Conservation (phyloP, 2,329 filamentous ascomycete genomes). For the Aspergillus oerlinghausenensis region DNA sequence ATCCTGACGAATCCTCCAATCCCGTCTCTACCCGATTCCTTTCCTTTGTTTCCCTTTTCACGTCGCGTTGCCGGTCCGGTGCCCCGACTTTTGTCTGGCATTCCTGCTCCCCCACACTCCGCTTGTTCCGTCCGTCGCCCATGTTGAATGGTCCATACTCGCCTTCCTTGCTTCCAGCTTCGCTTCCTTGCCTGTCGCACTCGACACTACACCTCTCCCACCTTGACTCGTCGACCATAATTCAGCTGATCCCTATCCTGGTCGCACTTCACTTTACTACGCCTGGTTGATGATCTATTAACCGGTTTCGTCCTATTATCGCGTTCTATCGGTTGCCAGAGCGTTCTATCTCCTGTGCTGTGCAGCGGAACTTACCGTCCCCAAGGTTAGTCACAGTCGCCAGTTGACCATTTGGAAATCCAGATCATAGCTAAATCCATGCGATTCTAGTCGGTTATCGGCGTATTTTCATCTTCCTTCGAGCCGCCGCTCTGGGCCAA, state of each 20-base stretch:
- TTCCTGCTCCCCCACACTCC: conserved; percentile 34
- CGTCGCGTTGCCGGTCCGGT: conserved; percentile 25
- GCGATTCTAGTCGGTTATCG: neutral
- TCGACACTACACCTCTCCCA: conserved; percentile 1
- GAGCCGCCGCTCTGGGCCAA: neutral
- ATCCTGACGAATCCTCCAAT: conserved; percentile 11
- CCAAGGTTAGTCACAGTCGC: neutral
- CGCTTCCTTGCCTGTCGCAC: neutral
- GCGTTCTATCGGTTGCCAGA: too few relatives aligned
- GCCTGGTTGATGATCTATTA: neutral
- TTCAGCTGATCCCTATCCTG: neutral
- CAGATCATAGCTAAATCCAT: neutral
- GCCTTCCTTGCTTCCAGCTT: neutral
- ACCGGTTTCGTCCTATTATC: neutral
- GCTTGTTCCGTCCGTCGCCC: conserved; percentile 24
- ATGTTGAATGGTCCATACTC: conserved; percentile 10
- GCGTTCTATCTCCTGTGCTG: neutral
- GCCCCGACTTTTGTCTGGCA: conserved; percentile 25
- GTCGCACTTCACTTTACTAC: neutral
- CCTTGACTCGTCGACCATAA: neutral
- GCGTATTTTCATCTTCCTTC: neutral
- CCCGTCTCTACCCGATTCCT: conserved; percentile 9
- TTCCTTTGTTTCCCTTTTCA: conserved; percentile 5
- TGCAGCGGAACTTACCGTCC: neutral
- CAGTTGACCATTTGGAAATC: neutral